phyloP scores from a whole-genome alignment of 768 basidiomycete species.

The Pleurotus citrinopileatus region DNA sequence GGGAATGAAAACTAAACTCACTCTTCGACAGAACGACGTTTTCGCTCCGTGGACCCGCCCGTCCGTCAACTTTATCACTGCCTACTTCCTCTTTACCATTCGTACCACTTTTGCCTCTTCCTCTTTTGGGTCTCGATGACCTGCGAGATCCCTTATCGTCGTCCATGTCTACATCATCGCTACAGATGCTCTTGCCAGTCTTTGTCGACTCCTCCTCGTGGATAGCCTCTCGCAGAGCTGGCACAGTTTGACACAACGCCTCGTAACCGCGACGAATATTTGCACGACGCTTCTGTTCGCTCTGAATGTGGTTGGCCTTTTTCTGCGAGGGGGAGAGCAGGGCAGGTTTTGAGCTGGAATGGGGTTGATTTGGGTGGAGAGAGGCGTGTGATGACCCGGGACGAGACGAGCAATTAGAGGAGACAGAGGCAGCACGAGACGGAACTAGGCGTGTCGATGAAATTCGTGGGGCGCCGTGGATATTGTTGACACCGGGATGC shows the following conservation, averaged over 20 bases:
- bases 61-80: constrained; percentile 70
- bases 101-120: constrained; percentile 32
- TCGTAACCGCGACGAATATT: constrained; percentile 91
- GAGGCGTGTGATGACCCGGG: constrained; percentile 14
- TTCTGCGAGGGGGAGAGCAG: constrained; percentile 84
- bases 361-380: constrained; percentile 13
- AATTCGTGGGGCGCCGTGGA: background rate
- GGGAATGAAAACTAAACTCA: no score
- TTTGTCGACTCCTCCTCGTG: constrained; percentile 65
- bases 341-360: constrained; percentile 31
- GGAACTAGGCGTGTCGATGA: constrained; percentile 1
- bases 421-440: constrained; percentile 5
- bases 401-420: constrained; percentile 5
- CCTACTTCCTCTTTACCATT: constrained; percentile 41
- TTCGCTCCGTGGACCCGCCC: constrained; percentile 89
- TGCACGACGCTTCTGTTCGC: constrained; percentile 90
- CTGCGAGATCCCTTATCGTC: constrained; percentile 23
- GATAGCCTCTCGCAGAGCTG: constrained; percentile 78
- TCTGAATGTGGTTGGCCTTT: constrained; percentile 91
- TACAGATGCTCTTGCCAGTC: constrained; percentile 19
- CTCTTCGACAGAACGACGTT: constrained; percentile 87
- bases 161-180: constrained; percentile 18
- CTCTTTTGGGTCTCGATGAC: constrained; percentile 44
- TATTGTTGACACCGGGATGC: background rate
- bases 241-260: constrained; percentile 80